Conservation (phyloP, 2,329 filamentous ascomycete species). For the Aspergillus eucalypticola region DNA sequence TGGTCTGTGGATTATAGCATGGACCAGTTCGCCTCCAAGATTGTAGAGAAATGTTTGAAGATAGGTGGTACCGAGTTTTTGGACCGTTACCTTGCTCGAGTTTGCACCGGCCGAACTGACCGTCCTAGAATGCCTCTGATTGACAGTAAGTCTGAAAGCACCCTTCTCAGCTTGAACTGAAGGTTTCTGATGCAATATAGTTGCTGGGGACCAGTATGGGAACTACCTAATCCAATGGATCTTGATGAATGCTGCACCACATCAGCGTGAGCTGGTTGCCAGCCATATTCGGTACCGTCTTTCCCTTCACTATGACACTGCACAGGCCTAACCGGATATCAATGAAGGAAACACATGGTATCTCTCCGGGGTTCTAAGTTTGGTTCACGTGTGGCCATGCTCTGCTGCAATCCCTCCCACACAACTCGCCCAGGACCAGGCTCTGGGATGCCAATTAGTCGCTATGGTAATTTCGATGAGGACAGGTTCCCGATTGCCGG, state of each 20-base stretch:
- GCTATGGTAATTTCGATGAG: constrained; percentile 55
- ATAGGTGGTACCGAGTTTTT: constrained; percentile 90
- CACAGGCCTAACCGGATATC: background rate
- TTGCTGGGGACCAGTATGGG: constrained; percentile 96
- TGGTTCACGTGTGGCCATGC: constrained; percentile 96
- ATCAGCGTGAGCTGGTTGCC: constrained; percentile 90
- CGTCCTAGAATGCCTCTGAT: constrained; percentile 95
- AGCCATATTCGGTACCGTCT: constrained; percentile 73
- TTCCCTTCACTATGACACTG: background rate
- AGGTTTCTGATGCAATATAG: constrained; percentile 34
- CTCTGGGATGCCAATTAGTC: constrained; percentile 65
- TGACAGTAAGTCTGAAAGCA: constrained; percentile 63
- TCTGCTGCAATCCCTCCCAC: constrained; percentile 92
- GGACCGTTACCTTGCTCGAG: constrained; percentile 85
- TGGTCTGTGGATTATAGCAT: constrained; percentile 96
- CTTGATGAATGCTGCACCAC: constrained; percentile 78
- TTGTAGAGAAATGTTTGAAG: constrained; percentile 98
- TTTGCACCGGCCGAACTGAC: constrained; percentile 87
- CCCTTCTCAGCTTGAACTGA: background rate
- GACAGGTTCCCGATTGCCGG: constrained; percentile 42
- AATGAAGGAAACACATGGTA: constrained; percentile 86
- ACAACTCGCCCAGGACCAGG: constrained; percentile 86
- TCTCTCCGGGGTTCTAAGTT: constrained; percentile 98
- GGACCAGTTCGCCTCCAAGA: constrained; percentile 98
- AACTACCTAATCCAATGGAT: constrained; percentile 99